phyloP scores from a whole-genome alignment of 2,329 filamentous ascomycete genomes.

The Emmonsia crescens region DNA sequence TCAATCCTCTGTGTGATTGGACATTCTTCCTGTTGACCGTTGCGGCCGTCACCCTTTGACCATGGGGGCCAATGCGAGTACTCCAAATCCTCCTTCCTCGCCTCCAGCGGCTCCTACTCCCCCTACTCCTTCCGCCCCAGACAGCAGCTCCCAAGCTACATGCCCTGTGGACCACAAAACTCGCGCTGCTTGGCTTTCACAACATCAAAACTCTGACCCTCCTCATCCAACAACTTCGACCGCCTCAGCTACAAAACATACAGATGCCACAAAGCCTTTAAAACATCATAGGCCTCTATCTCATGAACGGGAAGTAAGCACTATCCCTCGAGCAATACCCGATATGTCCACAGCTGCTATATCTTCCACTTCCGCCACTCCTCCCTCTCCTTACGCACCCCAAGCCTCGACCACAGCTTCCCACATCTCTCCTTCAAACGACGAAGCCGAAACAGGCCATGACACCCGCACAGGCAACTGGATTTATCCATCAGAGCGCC shows the following conservation, averaged over 20 bases:
- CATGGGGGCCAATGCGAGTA: conserved; percentile 32
- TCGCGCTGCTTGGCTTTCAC: conserved; percentile 73
- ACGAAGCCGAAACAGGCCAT: conserved; percentile 65
- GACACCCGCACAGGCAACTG: conserved; percentile 69
- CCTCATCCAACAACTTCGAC: conserved; percentile 21
- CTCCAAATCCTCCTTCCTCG: conserved; percentile 6
- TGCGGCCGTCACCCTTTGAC: conserved; percentile 10
- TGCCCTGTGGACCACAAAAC: conserved; percentile 90
- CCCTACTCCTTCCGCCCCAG: conserved; percentile 14
- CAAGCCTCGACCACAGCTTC: conserved; percentile 21
- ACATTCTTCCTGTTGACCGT: not conserved
- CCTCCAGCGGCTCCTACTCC: not conserved
- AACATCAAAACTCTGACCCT: conserved; percentile 40
- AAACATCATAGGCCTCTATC: conserved; percentile 42
- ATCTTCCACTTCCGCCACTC: conserved; percentile 12
- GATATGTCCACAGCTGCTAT: conserved; percentile 11
- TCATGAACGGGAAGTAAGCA: conserved; percentile 62
- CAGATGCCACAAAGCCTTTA: conserved; percentile 14
- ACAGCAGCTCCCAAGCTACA: conserved; percentile 26
- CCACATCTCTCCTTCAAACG: conserved; percentile 50
- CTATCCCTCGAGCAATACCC: conserved; percentile 56
- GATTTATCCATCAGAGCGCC: conserved; percentile 93
- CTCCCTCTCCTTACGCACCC: conserved; percentile 22
- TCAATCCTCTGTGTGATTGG: conserved; percentile 7
- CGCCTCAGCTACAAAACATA: conserved; percentile 14